These are phyloP conservation scores for Malassezia restricta DNA, from an alignment of 1,284 basidiomycete species.

Conservation along the genomic window DNA sequence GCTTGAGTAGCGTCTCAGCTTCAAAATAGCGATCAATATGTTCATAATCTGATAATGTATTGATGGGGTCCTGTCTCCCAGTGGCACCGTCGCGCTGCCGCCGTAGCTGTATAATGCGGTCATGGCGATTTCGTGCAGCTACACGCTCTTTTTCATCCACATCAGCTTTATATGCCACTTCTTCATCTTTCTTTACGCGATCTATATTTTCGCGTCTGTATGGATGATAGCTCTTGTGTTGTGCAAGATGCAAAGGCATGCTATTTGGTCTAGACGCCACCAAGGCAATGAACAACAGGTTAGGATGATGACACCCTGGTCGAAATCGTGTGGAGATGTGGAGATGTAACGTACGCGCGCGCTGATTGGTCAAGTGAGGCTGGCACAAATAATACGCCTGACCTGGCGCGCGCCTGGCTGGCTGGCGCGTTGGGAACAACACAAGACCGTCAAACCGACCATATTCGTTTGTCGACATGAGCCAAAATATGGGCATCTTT, in stretches of 20 bases:
- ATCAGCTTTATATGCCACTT: constrained; percentile 51
- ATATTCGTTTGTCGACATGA: not conserved
- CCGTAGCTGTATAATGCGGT: constrained; percentile 1
- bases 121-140: constrained; percentile 42
- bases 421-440: too few relatives aligned
- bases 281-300: too few relatives aligned
- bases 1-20: not conserved
- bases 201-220: constrained; percentile 73
- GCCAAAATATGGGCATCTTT: not conserved
- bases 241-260: constrained; percentile 48
- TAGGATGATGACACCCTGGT: too few relatives aligned
- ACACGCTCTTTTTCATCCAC: constrained; percentile 60
- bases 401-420: not conserved
- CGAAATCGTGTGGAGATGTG: not conserved
- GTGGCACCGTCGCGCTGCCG: constrained; percentile 1
- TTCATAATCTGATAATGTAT: constrained; percentile 31
- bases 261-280: not conserved
- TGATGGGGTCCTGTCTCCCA: constrained; percentile 12
- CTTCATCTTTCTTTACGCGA: constrained; percentile 64
- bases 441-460: not conserved
- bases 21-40: not conserved
- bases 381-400: constrained; percentile 8
- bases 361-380: constrained; percentile 7
- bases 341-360: not conserved
- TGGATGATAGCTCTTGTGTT: constrained; percentile 71